Conservation (phyloP, 179 eudicot species). For the Silene vulgaris region DNA sequence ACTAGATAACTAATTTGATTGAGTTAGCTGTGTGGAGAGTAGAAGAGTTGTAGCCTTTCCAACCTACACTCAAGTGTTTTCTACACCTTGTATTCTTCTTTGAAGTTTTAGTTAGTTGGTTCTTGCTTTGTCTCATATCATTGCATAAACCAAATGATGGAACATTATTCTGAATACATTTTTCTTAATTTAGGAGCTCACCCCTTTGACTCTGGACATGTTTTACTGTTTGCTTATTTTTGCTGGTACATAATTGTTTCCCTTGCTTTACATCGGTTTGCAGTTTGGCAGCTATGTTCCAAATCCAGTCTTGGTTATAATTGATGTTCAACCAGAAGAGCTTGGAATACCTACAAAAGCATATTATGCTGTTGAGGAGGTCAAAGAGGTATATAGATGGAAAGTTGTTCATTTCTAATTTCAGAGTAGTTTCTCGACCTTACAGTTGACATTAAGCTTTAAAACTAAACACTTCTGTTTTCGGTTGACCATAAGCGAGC, state of each 20-base stretch:
- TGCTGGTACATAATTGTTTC: background rate
- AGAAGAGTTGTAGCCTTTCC: background rate
- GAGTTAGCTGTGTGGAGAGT: background rate
- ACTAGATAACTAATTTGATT: background rate
- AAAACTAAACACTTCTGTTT: background rate
- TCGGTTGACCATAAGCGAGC: background rate
- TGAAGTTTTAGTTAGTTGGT: background rate
- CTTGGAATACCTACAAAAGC: slow-evolving; percentile 97
- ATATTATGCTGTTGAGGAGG: slow-evolving; percentile 95
- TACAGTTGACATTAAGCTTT: background rate
- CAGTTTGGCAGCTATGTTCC: slow-evolving; percentile 68
- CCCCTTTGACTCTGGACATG: background rate
- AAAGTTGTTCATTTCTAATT: background rate
- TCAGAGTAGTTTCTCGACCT: background rate
- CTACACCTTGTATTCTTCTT: background rate
- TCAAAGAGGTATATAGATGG: slow-evolving; percentile 70
- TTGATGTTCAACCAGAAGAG: slow-evolving; percentile 97
- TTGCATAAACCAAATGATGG: background rate
- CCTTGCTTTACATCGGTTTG: slow-evolving; percentile 6
- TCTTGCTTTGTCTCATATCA: background rate
- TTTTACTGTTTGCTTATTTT: background rate
- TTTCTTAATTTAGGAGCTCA: background rate
- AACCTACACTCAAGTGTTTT: no score
- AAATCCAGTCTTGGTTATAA: slow-evolving; percentile 89
- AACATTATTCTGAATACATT: background rate